Base-by-base conservation (phyloP, 2,329 filamentous ascomycete genomes). In the Fusarium nisikadoi region DNA sequence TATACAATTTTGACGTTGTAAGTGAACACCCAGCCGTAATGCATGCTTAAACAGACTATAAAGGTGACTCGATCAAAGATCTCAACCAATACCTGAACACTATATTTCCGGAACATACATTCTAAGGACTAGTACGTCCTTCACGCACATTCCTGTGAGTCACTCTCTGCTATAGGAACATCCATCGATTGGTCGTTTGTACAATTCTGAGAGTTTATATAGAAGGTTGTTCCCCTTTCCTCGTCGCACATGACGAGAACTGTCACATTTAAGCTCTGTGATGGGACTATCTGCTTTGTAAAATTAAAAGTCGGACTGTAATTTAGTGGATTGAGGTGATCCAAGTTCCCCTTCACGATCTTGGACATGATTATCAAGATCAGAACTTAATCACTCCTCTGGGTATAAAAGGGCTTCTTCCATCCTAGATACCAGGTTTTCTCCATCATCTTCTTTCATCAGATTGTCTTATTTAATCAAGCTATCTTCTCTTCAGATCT, bases 231-330 rank as follows among this genome's bases (percentile, higher is more conserved):
- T 6, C 47, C 17, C 16, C 3, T 19, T 16, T 33, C 31, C 25
- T 35, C 31, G 23, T 20, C 47, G 35, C 31, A 16, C 3, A 17
- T 33, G 46, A 5, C 46, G 4, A 29, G 27, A 3, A 29, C 27
- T 29, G 27, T 8, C 23, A 25, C 23, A 25, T 25, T 25, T 25
- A 25, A 25, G 23, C 5, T 29, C 25, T 4, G 19, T 4, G 35
- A 25, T 1, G 17, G 2, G 12, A 10, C 13, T 4, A 50, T 50
- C 14, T 20, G 4, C 8, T 2, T 14, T 25, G 3, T 6, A 14
- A 33, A 50, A 23, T 7, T 6, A 50, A 12, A 8, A 16, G 12
- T 6, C 25, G 16, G 4, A 25, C 47, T 50, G 3, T 8, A 14
- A 19, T 17, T 10, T 19, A 9, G 10, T 38, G 17, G 36, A 38